Base-by-base conservation (phyloP, 768 basidiomycete species). In the Tylopilus sp. region DNA sequence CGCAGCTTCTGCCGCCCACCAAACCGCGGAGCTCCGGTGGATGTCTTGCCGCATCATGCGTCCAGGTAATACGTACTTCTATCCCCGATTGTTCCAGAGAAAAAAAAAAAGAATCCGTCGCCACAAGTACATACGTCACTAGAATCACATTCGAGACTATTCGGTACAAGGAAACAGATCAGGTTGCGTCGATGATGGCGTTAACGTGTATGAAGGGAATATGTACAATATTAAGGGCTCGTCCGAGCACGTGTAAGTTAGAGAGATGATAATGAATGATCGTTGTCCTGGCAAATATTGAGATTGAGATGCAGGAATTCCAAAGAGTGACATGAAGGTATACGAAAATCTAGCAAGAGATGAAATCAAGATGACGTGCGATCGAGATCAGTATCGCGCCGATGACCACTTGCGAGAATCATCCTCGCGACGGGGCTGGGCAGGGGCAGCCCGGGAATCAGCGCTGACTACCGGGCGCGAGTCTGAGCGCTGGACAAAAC, bases 341-440 rank as follows among this genome's bases (percentile, higher is more conserved):
- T 68, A 60, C 59, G 62, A 65, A 45, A 70, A 68, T 69, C 66
- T 61, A 70, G 57, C 13, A 55, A 63, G 54, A 61, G 62, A 71
- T 71, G 70, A 68, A 71, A 69, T 64, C 64, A 66, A 64, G 60
- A 64, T 69, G 59, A 48, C 53, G 47, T 59, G 51, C 52, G 66
- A 65, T 69, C 61, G 70, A 68, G 66, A 72, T 78, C 71, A 80
- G 61, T 75, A 76, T 60, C 74, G 71, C 64, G 75, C 48, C 53
- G 67, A 71, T 63, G 74, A 63, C 78, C 78, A 83, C 66, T 78
- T 79, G 63, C 74, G 76, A 58, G 74, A 70, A 62, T 80, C 80
- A 43, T 70, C 68, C 46, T 65, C 68, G 58, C 79, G 82, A 60
- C 79, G 78, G 62, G 79, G 72, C 34, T 66, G 60, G 16, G 46